These are phyloP conservation scores for Plectranthus barbatus DNA, from an alignment of 257 asterid genomes.

Conservation along the genomic window DNA sequence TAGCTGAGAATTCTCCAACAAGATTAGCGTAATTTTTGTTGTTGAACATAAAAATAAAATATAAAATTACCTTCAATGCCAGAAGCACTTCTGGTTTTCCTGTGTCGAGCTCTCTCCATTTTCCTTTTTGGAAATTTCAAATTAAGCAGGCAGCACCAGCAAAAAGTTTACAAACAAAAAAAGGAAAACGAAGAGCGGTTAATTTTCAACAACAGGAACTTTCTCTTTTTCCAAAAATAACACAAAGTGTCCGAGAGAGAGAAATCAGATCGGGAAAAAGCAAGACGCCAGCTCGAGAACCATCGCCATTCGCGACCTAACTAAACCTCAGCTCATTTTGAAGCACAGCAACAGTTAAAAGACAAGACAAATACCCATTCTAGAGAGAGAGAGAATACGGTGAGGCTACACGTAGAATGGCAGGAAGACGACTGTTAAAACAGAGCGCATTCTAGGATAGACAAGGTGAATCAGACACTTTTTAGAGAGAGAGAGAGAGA, in stretches of 20 bases:
- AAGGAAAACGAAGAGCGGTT: not conserved
- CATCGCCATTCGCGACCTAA: conserved; percentile 26
- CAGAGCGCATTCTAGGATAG: conserved; percentile 17
- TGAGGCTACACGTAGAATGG: not conserved
- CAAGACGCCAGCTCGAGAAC: conserved; percentile 43
- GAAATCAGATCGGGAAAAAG: conserved; percentile 46
- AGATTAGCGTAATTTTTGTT: not conserved
- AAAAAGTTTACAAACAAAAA: conserved; percentile 13
- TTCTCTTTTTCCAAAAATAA: conserved; percentile 18
- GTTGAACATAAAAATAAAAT: not conserved
- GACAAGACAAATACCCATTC: not conserved
- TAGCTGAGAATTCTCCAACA: conserved; percentile 6
- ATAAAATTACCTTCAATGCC: conserved; percentile 50
- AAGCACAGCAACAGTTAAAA: conserved; percentile 13
- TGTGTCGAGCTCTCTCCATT: conserved; percentile 81
- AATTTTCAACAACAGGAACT: conserved; percentile 7
- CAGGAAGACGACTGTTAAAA: not conserved
- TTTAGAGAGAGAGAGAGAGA: conserved; percentile 40
- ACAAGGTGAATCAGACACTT: not conserved
- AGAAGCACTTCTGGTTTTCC: conserved; percentile 70
- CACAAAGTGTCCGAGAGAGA: conserved; percentile 20
- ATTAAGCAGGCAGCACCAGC: conserved; percentile 16
- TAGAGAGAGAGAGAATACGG: conserved; percentile 15
- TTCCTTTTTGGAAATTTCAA: conserved; percentile 32
- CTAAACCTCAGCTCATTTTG: conserved; percentile 30